A percentile compares a stretch with the other conserved stretches of the same genome.
Evolutionary conservation across 176 grass and related monocot species (phyloP).

Genomic region (Eragrostis nindensis): DNA sequence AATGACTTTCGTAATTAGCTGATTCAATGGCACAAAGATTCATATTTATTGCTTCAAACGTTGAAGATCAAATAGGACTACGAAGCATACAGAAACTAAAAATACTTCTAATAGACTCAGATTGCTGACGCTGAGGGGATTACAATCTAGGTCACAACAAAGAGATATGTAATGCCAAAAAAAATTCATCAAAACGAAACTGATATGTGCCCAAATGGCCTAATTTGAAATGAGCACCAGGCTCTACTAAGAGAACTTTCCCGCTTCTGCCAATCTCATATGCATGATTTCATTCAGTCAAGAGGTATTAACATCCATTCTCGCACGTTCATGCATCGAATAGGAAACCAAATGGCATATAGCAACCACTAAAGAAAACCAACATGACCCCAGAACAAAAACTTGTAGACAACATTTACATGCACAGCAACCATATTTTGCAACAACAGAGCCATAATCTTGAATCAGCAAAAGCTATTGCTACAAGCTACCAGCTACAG

Average conservation of each 20-base stretch:
- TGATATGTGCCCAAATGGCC: neutral
- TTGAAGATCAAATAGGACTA: neutral
- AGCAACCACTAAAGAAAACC: constrained; percentile 2
- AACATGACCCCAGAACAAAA: constrained; percentile 1
- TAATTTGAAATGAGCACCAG: neutral
- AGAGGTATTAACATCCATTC: neutral
- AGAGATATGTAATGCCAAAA: neutral
- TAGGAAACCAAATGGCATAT: neutral
- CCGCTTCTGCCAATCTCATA: neutral
- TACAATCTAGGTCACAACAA: neutral
- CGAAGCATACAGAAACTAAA: neutral
- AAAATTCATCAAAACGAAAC: neutral
- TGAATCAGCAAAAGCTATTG: neutral
- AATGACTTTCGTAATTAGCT: neutral
- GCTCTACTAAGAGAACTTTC: neutral
- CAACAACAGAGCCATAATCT: neutral
- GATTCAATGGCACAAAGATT: constrained; percentile 4
- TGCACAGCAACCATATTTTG: neutral
- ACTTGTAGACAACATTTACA: neutral
- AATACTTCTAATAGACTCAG: neutral
- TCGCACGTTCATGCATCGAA: neutral
- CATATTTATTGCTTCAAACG: neutral
- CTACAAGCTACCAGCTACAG: neutral
- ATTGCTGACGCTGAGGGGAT: neutral
- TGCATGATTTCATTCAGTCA: neutral